Conservation (phyloP, 768 basidiomycete species). For the Leucocoprinus sp. region DNA sequence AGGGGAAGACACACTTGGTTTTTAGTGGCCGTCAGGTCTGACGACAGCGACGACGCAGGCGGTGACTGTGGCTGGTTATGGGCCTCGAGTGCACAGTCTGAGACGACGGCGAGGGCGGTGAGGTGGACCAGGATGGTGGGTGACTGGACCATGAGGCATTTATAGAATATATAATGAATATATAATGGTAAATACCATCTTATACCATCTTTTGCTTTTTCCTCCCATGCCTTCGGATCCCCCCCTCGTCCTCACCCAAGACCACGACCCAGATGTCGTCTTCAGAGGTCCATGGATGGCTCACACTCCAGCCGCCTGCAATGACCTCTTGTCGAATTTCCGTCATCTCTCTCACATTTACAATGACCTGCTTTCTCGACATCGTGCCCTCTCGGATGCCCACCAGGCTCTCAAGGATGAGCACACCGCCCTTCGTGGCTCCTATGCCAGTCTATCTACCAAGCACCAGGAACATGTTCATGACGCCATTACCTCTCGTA, state of each 20-base stretch:
- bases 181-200: neutral
- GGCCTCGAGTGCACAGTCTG: conserved; percentile 2
- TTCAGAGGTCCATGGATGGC: neutral
- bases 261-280: conserved; percentile 7
- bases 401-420: conserved; percentile 3
- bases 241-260: conserved; percentile 6
- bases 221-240: neutral
- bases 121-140: neutral
- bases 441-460: neutral
- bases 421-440: conserved; percentile 2
- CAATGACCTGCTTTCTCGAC: conserved; percentile 4
- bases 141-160: neutral
- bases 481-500: conserved; percentile 5
- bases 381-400: conserved; percentile 4
- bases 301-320: neutral
- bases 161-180: neutral
- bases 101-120: neutral
- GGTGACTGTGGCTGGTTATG: neutral
- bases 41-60: neutral
- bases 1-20: no score
- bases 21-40: neutral
- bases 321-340: conserved; percentile 2
- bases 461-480: conserved; percentile 6
- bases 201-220: neutral
- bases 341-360: conserved; percentile 2